A percentile compares a stretch with the other conserved stretches of the same genome.
Evolutionary conservation across 768 basidiomycete species (phyloP).

Genomic region (Pleurotus citrinopileatus): DNA sequence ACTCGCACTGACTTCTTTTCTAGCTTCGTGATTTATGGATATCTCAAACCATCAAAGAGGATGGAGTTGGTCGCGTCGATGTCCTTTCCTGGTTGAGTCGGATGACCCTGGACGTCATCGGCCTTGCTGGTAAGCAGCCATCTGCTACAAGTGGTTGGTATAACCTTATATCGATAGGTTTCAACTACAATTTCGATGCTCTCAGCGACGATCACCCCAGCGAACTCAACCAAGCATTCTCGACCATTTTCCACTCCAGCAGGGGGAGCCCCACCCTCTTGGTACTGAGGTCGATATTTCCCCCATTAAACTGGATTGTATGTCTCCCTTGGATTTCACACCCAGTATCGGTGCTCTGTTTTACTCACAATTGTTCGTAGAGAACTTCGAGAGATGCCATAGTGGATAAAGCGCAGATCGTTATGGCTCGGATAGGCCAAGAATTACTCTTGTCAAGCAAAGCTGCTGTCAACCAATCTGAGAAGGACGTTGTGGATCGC

Average conservation of each 20-base stretch:
- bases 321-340: conserved; percentile 13
- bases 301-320: conserved; percentile 36
- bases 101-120: conserved; percentile 66
- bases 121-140: conserved; percentile 53
- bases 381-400: conserved; percentile 27
- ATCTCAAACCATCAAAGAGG: conserved; percentile 18
- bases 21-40: conserved; percentile 36
- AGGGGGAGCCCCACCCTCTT: conserved; percentile 30
- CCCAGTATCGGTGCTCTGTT: not conserved
- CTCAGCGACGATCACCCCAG: conserved; percentile 30
- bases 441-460: conserved; percentile 54
- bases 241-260: conserved; percentile 44
- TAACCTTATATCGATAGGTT: too few relatives aligned
- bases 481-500: not conserved
- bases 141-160: too few relatives aligned
- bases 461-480: conserved; percentile 18
- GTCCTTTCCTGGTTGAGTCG: conserved; percentile 51
- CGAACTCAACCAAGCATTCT: conserved; percentile 53
- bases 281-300: conserved; percentile 32
- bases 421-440: conserved; percentile 48
- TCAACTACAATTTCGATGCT: conserved; percentile 33
- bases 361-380: conserved; percentile 18
- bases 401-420: conserved; percentile 29
- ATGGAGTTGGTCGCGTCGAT: conserved; percentile 31
- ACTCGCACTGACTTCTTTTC: not conserved